A percentile compares a stretch with the other conserved stretches of the same genome.
Conservation (phyloP, 768 basidiomycete species). For the Boletus sp. region DNA sequence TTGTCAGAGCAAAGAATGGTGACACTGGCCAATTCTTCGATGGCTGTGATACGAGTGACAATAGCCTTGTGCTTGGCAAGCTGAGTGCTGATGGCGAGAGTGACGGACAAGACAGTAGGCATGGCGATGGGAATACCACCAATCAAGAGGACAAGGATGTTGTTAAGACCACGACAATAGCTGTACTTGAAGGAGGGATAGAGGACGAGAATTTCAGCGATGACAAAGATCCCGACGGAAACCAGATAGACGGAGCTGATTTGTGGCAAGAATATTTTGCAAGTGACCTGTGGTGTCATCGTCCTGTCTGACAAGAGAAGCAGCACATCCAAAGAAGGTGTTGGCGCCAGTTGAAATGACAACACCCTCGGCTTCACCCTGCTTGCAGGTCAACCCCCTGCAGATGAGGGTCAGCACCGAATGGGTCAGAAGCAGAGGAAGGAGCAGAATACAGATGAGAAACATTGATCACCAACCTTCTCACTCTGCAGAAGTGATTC, state of each 20-base stretch:
- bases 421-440: not conserved
- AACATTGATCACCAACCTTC: constrained; percentile 94
- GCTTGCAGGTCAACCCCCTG: constrained; percentile 96
- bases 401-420: not conserved
- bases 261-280: constrained; percentile 96
- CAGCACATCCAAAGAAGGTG: constrained; percentile 99
- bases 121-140: constrained; percentile 99
- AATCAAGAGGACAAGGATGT: constrained; percentile 97
- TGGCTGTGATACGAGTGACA: constrained; percentile 98
- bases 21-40: constrained; percentile 97
- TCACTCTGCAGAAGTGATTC: constrained; percentile 93
- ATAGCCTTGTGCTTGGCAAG: constrained; percentile 99
- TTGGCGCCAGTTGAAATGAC: constrained; percentile 98
- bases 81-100: constrained; percentile 97
- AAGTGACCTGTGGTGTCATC: constrained; percentile 98
- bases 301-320: constrained; percentile 94
- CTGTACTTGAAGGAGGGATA: constrained; percentile 89
- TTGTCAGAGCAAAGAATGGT: constrained; percentile 99
- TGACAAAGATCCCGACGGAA: constrained; percentile 92
- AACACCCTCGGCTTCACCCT: constrained; percentile 98
- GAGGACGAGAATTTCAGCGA: constrained; percentile 91
- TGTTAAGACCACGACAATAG: constrained; percentile 94
- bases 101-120: constrained; percentile 98
- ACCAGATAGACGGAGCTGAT: constrained; percentile 98
- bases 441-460: constrained; percentile 74